phyloP scores from a whole-genome alignment of 176 grass and related monocot genomes.

The Musa schizocarpa region DNA sequence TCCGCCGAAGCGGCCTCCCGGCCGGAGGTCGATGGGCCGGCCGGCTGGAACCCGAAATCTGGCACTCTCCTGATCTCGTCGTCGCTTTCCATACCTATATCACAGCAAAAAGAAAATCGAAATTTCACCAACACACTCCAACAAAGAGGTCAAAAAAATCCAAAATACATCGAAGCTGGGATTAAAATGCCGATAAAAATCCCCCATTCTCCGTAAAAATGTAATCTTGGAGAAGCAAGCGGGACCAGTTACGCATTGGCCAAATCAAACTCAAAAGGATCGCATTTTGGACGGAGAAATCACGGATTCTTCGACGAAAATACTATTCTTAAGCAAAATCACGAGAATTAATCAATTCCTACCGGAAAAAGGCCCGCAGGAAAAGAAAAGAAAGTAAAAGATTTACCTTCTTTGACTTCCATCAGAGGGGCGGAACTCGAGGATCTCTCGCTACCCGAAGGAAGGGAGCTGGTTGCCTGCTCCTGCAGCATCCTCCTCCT shows the following conservation, averaged over 20 bases:
- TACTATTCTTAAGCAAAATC: neutral
- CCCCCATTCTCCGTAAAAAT: too few species aligned
- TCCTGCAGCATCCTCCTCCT: constrained; percentile 53
- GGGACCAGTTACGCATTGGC: neutral
- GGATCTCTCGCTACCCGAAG: constrained; percentile 95
- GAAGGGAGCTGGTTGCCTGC: constrained; percentile 64
- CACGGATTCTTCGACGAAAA: too few species aligned
- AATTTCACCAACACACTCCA: neutral
- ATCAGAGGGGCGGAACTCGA: constrained; percentile 74
- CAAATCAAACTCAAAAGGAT: neutral
- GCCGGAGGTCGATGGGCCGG: constrained; percentile 47
- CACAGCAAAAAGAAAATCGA: neutral
- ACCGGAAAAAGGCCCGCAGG: neutral
- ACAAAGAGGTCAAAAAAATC: neutral
- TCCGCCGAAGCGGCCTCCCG: constrained; percentile 35
- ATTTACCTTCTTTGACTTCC: constrained; percentile 74
- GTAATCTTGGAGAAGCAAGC: neutral
- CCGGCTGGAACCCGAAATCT: constrained; percentile 53
- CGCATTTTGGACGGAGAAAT: neutral
- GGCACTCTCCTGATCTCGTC: constrained; percentile 97
- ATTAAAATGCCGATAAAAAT: too few species aligned
- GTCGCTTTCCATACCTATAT: constrained; percentile 74
- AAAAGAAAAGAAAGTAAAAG: neutral
- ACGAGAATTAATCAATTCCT: neutral
- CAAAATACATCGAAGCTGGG: neutral